Percentiles rank a stretch among this genome's conserved stretches.
Conservation (phyloP, 2,329 filamentous ascomycete genomes). For the Sphaerulina vaccinii region DNA sequence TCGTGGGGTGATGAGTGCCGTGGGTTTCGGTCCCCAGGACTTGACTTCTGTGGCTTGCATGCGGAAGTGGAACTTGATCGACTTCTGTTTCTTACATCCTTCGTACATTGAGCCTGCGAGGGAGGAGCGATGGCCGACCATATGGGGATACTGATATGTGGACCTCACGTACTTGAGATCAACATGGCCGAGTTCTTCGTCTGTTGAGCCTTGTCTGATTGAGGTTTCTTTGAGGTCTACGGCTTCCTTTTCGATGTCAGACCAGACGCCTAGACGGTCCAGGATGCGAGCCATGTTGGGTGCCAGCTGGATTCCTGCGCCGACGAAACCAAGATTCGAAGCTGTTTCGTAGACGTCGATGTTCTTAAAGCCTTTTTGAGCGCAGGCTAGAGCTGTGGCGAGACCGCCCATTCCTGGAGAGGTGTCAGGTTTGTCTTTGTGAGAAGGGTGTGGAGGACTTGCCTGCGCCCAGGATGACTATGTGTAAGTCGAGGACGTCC, state of each 20-base stretch:
- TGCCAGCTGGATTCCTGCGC: constrained; percentile 79
- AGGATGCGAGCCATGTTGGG: constrained; percentile 79
- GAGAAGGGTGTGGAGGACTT: not conserved
- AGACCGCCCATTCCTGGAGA: constrained; percentile 74
- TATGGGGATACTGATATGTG: constrained; percentile 73
- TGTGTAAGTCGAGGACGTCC: constrained; percentile 36
- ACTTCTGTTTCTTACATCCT: constrained; percentile 63
- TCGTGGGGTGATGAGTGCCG: constrained; percentile 60
- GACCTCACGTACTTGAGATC: constrained; percentile 65
- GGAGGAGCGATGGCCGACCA: constrained; percentile 73
- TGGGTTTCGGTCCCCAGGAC: constrained; percentile 59
- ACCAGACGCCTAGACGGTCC: constrained; percentile 70
- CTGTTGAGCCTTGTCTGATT: constrained; percentile 68
- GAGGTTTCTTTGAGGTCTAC: constrained; percentile 70
- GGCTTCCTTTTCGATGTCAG: constrained; percentile 66
- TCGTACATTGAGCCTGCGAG: constrained; percentile 68
- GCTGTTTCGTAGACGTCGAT: constrained; percentile 74
- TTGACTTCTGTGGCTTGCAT: constrained; percentile 56
- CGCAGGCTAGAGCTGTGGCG: constrained; percentile 68
- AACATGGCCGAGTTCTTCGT: constrained; percentile 69
- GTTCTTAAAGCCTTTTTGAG: constrained; percentile 71
- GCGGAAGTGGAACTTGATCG: constrained; percentile 68
- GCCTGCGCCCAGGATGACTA: constrained; percentile 39
- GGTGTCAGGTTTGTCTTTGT: not conserved
- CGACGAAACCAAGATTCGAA: constrained; percentile 73